These are phyloP conservation scores for Baeospora myosura DNA, from an alignment of 1,284 basidiomycete species.

Conservation along the genomic window DNA sequence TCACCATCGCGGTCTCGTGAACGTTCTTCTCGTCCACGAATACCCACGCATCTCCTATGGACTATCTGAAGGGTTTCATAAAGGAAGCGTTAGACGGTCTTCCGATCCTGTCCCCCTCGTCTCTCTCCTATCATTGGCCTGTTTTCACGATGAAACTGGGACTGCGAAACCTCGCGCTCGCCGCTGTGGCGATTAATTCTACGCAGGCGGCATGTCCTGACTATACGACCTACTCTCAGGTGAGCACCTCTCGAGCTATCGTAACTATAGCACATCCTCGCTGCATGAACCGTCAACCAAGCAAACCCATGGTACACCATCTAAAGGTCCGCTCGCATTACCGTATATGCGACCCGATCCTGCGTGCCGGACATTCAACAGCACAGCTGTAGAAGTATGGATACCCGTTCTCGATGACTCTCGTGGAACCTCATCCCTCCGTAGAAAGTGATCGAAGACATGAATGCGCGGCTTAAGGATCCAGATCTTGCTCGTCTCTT, in stretches of 20 bases:
- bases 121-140: too few relatives aligned
- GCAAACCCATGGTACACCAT: conserved; percentile 51
- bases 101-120: too few relatives aligned
- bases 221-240: conserved; percentile 57
- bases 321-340: conserved; percentile 51
- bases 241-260: conserved; percentile 18
- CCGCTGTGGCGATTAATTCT: background rate
- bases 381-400: conserved; percentile 59
- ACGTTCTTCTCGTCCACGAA: too few relatives aligned
- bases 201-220: conserved; percentile 47
- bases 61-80: too few relatives aligned
- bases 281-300: conserved; percentile 17
- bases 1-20: too few relatives aligned
- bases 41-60: too few relatives aligned
- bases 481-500: conserved; percentile 69
- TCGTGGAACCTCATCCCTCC: background rate
- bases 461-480: conserved; percentile 63
- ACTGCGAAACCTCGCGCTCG: too few relatives aligned
- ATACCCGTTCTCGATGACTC: background rate
- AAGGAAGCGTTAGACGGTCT: too few relatives aligned
- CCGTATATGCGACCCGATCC: conserved; percentile 66
- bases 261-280: background rate
- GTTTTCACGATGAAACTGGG: too few relatives aligned
- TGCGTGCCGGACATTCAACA: conserved; percentile 66
- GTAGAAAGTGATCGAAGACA: conserved; percentile 61